Base-by-base conservation (phyloP, 78 protist genomes). In the Dictyostelium intermedium region DNA sequence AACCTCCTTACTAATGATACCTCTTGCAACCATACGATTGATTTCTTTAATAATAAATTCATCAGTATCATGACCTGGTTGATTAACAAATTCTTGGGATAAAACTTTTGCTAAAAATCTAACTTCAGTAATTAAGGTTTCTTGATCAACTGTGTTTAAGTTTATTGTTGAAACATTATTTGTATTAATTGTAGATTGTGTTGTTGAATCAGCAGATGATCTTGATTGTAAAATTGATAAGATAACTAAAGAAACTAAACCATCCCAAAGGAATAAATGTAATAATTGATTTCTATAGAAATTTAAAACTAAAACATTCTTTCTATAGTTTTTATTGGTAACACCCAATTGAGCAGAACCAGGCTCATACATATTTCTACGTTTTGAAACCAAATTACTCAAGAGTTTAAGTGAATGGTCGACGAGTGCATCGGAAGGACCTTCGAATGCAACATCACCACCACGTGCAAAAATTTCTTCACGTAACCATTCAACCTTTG, bases 401-500 rank as follows among this genome's bases (percentile, higher is more conserved):
- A 94, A 14, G 20, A 89, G 83, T 43, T 78, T 81, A 3, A 94
- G 43, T 3, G 95, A 84, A 50, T 94, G 92, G 25, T 81, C 91
- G 1, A 85, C 93, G 0, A 94, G 6, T 2, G 86, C 91, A 77
- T 94, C 91, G 5, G 96, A 87, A 20, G 92, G 92, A 72, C 93
- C 96, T 32, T 87, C 96, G 35, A 86, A 86, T 4, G 93, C 96
- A n/a, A 94, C 95, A 72, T 91, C 91, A 45, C 91, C 86, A 27
- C 93, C 96, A 53, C 93, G 86, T 11, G 84, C 50, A 5, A 86
- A 72, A 27, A 94, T 94, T 37, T 94, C 96, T 53, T 94, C 93
- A 56, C 93, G 83, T 30, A 94, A 27, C 93, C 93, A 94, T 39
- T 87, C 96, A 30, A 94, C 96, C 47, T 82, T 77, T 50, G 30